Base-by-base conservation (phyloP, 768 basidiomycete species). In the Sistotremastrum niveocremeum region DNA sequence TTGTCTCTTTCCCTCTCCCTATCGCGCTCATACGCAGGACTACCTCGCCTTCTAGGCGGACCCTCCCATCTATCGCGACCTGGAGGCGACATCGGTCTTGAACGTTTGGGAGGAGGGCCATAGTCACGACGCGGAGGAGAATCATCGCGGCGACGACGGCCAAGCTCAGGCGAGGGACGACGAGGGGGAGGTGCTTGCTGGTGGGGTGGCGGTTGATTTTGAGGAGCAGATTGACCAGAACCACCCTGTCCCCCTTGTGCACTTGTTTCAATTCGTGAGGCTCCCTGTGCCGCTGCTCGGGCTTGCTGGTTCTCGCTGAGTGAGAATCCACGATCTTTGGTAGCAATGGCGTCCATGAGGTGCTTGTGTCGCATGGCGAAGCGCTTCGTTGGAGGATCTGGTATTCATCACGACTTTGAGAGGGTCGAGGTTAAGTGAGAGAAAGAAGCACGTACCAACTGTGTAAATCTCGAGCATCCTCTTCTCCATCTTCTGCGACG, bases 381-480 rank as follows among this genome's bases (percentile, higher is more conserved):
- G 1, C 84, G 83, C 55, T 94, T 89, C 60, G 95, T 85, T 0
- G 88, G 78, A 1, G 87, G 80, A 55, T 91, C 93, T 95, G 55
- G 2, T 4, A 34, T 48, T 42, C 20, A 39, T 34, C 36, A 31
- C 34, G 38, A 20, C 9, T 7, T 11, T 36, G 2, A 6, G 28
- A n/a, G 28, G 41, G 10, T 29, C 36, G 5, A 42, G 32, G n/a
- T 8, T 49, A 41, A 46, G n/a, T 20, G 46, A 37, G 41, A 42
- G 10, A 33, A 41, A 36, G 38, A 2, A 40, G 6, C 7, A 62
- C 76, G 37, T 50, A 89, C 90, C 89, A 42, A 76, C 76, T 0
- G 90, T 81, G 62, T 88, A 97, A 1, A 80, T 77, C 49, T 97
- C 93, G 1, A 81, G 69, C 54, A 97, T 84, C 6, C 95, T 77